Percentiles rank a stretch among this genome's conserved stretches.
Conservation (phyloP, 176 grass and related monocot species). For the Sorghum bicolor region Sorghum_bicolor_NCBIv3 NC_012878.2:48053501-48054000, state of each 20-base stretch:
- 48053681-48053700: neutral
- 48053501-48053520: neutral
- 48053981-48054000: neutral
- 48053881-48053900: neutral
- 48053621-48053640: neutral
- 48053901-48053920: neutral
- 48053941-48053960: neutral
- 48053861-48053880: neutral
- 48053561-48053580: neutral
- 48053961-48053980: neutral
- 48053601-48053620: neutral
- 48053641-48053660: neutral
- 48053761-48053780: neutral
- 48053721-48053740: neutral
- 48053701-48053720: neutral
- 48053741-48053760: neutral
- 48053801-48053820: neutral
- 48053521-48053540: neutral
- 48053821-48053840: neutral
- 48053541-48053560: neutral
- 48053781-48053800: neutral
- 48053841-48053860: neutral
- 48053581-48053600: neutral
- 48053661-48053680: neutral
- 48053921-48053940: neutral